Base-by-base conservation (phyloP, 495 filamentous ascomycete genomes). In the Penicillium nucicola region DNA sequence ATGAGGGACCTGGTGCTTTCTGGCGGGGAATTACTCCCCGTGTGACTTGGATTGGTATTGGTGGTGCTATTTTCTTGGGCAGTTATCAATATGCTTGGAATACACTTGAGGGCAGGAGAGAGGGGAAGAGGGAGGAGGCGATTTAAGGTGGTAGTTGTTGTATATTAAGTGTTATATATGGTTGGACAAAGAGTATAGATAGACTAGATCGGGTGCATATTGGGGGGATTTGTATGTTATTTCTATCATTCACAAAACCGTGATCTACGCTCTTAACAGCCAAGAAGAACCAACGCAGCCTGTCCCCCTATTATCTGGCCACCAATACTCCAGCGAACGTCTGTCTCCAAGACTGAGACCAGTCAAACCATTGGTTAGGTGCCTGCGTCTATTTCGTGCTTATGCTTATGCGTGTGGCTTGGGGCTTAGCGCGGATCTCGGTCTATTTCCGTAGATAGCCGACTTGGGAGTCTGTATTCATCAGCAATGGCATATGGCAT, bases 61-160 rank as follows among this genome's bases (percentile, higher is more conserved):
- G 93, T 3, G 93, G 93, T 12, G 90, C 92, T 2, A 86, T 99
- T 31, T 99, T 99, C 72, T 69, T 99, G 66, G 93, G 93, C 1
- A 95, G 88, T 59, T 99, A 97, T 71, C 91, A 97, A 69, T 92
- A 84, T 81, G 89, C 88, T 33, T 86, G 81, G 57, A 93, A 90
- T 76, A 71, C 79, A 7, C 62, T 96, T 48, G 82, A 79, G 46
- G 68, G 71, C 4, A 56, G 60, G 58, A 52, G 41, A 50, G 38
- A 44, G 35, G 38, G 28, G 53, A 53, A 55, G 40, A 57, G 62
- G 23, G 44, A 55, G 36, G 41, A 32, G 40, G 30, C 28, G 5
- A 18, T 48, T 48, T 48, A 18, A 43, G 5, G 25, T 25, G 33
- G 42, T n/a, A n/a, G 22, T 38, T 37, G 2, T 31, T 55, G 43